These are phyloP conservation scores for Hyaloscypha bicolor DNA, from an alignment of 495 filamentous ascomycete species.

Conservation along the genomic window DNA sequence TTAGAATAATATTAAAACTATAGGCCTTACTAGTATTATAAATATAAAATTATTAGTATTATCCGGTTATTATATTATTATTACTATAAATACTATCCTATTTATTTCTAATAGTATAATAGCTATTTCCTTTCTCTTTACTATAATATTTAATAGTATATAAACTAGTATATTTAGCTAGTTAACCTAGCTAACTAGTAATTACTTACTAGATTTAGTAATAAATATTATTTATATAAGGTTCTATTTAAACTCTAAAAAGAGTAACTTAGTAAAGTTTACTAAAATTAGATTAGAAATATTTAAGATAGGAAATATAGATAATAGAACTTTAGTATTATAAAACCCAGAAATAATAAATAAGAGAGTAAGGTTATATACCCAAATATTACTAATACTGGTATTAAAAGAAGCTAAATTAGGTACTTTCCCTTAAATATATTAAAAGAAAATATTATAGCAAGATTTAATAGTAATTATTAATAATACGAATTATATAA, in stretches of 20 bases:
- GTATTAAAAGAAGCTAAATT: slow-evolving; percentile 25
- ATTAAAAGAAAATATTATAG: slow-evolving; percentile 23
- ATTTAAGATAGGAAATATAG: slow-evolving; percentile 17
- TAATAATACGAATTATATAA: slow-evolving; percentile 16
- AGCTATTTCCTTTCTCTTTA: slow-evolving; percentile 20
- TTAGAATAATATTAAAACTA: slow-evolving; percentile 19
- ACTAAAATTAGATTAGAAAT: slow-evolving; percentile 4
- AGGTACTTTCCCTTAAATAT: slow-evolving; percentile 11
- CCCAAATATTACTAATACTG: slow-evolving; percentile 18
- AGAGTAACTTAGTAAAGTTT: slow-evolving; percentile 7
- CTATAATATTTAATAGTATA: slow-evolving; percentile 19
- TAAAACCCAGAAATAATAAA: slow-evolving; percentile 22
- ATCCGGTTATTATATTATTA: slow-evolving; percentile 22
- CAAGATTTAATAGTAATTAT: slow-evolving; percentile 18
- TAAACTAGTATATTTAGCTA: slow-evolving; percentile 25
- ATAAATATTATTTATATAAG: slow-evolving; percentile 19
- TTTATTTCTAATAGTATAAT: slow-evolving; percentile 19
- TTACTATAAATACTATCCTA: slow-evolving; percentile 14
- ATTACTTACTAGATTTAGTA: slow-evolving; percentile 19
- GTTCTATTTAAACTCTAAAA: slow-evolving; percentile 23
- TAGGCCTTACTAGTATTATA: slow-evolving; percentile 17
- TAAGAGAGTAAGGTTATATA: slow-evolving; percentile 23
- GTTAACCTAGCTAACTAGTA: slow-evolving; percentile 27
- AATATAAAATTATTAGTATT: slow-evolving; percentile 20
- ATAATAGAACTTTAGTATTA: slow-evolving; percentile 10